Conservation (phyloP, 1,284 basidiomycete genomes). For the Ceratobasidium sp. region DNA sequence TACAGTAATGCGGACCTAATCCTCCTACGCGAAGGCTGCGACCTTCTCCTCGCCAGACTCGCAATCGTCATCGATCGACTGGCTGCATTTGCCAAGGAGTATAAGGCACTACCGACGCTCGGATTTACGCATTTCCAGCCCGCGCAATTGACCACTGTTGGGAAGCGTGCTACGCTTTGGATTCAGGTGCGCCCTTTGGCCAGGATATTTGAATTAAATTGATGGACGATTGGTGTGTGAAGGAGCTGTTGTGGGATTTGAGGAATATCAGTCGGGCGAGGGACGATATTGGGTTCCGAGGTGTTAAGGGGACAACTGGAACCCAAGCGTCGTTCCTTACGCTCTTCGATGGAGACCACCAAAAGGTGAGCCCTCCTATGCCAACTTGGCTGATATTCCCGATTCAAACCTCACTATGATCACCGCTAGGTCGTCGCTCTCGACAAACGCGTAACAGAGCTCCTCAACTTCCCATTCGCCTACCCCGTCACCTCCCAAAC, state of each 20-base stretch:
- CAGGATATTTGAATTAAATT: slow-evolving; percentile 8
- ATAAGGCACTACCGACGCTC: slow-evolving; percentile 87
- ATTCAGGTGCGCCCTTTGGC: slow-evolving; percentile 77
- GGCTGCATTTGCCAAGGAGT: slow-evolving; percentile 78
- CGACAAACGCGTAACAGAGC: slow-evolving; percentile 88
- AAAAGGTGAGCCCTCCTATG: slow-evolving; percentile 69
- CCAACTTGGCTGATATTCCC: too few relatives aligned
- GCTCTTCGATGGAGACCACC: slow-evolving; percentile 95
- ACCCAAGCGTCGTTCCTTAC: slow-evolving; percentile 97
- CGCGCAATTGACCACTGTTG: slow-evolving; percentile 97
- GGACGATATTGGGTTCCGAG: slow-evolving; percentile 96
- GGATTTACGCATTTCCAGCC: slow-evolving; percentile 99
- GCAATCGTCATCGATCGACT: slow-evolving; percentile 92
- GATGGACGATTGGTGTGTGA: slow-evolving; percentile 37
- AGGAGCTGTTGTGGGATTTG: slow-evolving; percentile 97
- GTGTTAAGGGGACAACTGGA: slow-evolving; percentile 98
- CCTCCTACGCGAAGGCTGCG: slow-evolving; percentile 91
- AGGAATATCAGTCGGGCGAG: slow-evolving; percentile 92
- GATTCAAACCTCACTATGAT: slow-evolving; percentile 11
- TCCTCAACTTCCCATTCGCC: slow-evolving; percentile 93
- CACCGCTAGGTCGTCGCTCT: slow-evolving; percentile 84
- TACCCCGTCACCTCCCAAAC: slow-evolving; percentile 99
- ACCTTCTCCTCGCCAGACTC: slow-evolving; percentile 88
- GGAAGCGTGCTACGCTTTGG: slow-evolving; percentile 99
- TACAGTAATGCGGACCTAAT: slow-evolving; percentile 97